Base-by-base conservation (phyloP, 1,284 basidiomycete genomes). In the Anthracocystis setariae region DNA sequence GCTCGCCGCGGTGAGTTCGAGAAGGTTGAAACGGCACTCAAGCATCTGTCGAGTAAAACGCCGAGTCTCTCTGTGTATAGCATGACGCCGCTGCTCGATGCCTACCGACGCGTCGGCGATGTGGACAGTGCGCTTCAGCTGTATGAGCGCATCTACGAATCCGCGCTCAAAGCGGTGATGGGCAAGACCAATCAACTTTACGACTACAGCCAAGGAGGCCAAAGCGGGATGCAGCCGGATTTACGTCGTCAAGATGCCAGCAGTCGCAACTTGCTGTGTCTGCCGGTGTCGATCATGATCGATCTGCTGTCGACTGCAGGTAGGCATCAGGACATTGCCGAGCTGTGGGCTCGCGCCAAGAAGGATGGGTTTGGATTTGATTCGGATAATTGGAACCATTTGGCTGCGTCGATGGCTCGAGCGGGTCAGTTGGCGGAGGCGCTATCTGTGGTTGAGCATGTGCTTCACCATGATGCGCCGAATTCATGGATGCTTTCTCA, bases 311-410 rank as follows among this genome's bases (percentile, higher is more conserved):
- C 74, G 2, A 43, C 37, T 0, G 72, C 73, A 7, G 79, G 74
- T 1, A 84, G 94, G 37, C 92, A 92, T 3, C 84, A 85, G 1
- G 87, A 90, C 56, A 87, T 96, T 38, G 87, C 89, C 18, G 80
- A 83, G 12, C 85, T 88, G 0, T 98, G 95, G 94, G 84, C 85
- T 17, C 80, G 85, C 27, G 87, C 92, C 46, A 87, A 88, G 65
- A 71, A 84, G 7, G 83, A 86, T n/a, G 92, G 92, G 1, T 91
- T 95, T 73, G 86, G 86, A 3, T 93, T 94, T 79, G 93, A 97
- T 80, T 87, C 91, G 12, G 89, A 91, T 75, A 98, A 97, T 83
- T 98, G 93, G 91, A 98, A 97, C 80, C 89, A 92, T 77, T 86
- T 95, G 23, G 87, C 87, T 23, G 85, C 90, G 3, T 91, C 90